Base-by-base conservation (phyloP, 805 yeast genomes). In the Monosporozyma unispora region DNA sequence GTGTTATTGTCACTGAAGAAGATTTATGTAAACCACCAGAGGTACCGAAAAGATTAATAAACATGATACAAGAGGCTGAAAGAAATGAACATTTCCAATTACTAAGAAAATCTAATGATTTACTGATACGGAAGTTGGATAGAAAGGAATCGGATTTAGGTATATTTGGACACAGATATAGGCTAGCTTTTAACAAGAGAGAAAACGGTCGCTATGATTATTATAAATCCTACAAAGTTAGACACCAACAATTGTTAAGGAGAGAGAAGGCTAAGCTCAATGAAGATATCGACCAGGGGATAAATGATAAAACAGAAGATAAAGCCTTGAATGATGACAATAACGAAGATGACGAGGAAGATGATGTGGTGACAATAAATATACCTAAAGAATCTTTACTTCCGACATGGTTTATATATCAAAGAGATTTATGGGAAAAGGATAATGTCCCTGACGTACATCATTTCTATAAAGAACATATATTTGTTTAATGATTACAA, bases 341-440 rank as follows among this genome's bases (percentile, higher is more conserved):
- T 12, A 39, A 39, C 11, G 42, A 39, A 21, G 42, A 39, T 7
- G 25, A 11, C 22, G 45, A 16, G 23, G 42, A 45, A 11, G 46
- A 41, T 9, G 49, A 54, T 12, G 38, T 46, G 5, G 29, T 50
- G 8, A 43, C 47, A 10, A 60, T 80, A 48, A 70, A 69, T 46
- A 71, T 85, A 6, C 95, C 96, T 0, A 69, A 74, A 8, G 88
- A 81, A 46, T 66, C 71, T 11, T 70, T 74, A 39, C 70, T 88
- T n/a, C 95, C 96, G 0, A 69, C 62, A 1, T 88, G 96, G 96
- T 86, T 87, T 57, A 70, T 70, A 19, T 64, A 68, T 28, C 85
- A 84, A 50, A 64, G 90, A 51, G 76, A 80, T 52, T 59, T 70
- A 48, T 86, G 91, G 95, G 89, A 84, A 55, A 66, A 64, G 44